A percentile compares a stretch with the other conserved stretches of the same genome.
Conservation (phyloP, 75 land plant species). For the Chamaecyparis obtusa region DNA sequence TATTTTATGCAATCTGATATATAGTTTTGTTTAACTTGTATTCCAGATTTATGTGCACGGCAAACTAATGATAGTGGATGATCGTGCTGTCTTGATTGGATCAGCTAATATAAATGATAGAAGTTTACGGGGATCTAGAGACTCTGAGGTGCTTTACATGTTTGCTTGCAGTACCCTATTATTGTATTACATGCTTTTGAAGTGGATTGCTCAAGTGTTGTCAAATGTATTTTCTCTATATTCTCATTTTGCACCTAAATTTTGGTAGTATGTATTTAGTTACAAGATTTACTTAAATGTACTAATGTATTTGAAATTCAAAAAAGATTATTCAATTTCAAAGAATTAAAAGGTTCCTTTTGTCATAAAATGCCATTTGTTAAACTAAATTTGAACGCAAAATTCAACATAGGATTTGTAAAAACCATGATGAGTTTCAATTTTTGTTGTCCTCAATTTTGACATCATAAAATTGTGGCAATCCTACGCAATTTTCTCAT, state of each 20-base stretch:
- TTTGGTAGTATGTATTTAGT: neutral
- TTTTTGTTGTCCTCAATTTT: too few relatives aligned
- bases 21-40: conserved; percentile 9
- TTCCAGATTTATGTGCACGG: conserved; percentile 98
- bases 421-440: neutral
- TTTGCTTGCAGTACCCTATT: neutral
- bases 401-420: neutral
- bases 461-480: too few relatives aligned
- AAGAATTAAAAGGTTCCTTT: neutral
- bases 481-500: too few relatives aligned
- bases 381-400: neutral
- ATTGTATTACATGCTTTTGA: neutral
- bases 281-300: neutral
- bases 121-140: conserved; percentile 91
- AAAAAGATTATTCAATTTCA: neutral
- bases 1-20: neutral
- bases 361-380: neutral
- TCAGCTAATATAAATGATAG: conserved; percentile 98
- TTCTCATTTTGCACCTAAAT: neutral
- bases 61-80: conserved; percentile 96
- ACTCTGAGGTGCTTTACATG: conserved; percentile 76
- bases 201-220: neutral
- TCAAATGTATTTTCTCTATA: conserved; percentile 1
- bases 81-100: conserved; percentile 73
- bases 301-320: too few relatives aligned